Evolutionary conservation across 768 basidiomycete genomes (phyloP).

Genomic region (Lactarius trivialis): DNA sequence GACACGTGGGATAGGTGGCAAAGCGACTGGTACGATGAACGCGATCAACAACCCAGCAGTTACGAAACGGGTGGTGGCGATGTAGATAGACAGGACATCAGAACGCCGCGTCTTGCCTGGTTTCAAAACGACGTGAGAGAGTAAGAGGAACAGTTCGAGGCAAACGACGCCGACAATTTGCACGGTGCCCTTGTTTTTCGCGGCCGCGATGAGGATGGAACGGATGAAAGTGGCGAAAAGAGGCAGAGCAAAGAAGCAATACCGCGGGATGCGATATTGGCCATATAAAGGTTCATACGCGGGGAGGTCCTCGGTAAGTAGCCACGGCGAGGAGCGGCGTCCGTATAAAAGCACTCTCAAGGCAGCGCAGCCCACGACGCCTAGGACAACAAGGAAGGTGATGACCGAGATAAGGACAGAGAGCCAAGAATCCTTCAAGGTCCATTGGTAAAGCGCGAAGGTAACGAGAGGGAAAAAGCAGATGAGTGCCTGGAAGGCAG

Average conservation of each 20-base stretch:
- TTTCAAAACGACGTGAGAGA: slow-evolving; percentile 45
- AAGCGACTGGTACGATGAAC: slow-evolving; percentile 58
- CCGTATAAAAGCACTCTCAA: slow-evolving; percentile 45
- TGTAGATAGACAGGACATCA: slow-evolving; percentile 60
- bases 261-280: slow-evolving; percentile 59
- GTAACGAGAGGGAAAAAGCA: slow-evolving; percentile 62
- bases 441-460: slow-evolving; percentile 89
- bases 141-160: slow-evolving; percentile 56
- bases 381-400: slow-evolving; percentile 46
- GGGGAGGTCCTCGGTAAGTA: slow-evolving; percentile 36
- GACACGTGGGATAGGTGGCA: slow-evolving; percentile 73
- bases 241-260: slow-evolving; percentile 57
- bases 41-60: slow-evolving; percentile 69
- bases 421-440: slow-evolving; percentile 82
- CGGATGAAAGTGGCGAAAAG: slow-evolving; percentile 56
- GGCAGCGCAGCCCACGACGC: slow-evolving; percentile 43
- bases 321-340: slow-evolving; percentile 34
- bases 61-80: slow-evolving; percentile 61
- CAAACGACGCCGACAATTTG: slow-evolving; percentile 65
- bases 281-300: slow-evolving; percentile 56
- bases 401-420: slow-evolving; percentile 74
- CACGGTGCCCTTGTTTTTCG: slow-evolving; percentile 50
- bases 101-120: slow-evolving; percentile 65
- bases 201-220: slow-evolving; percentile 66
- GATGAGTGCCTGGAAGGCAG: slow-evolving; percentile 46